phyloP scores from a whole-genome alignment of 2,329 filamentous ascomycete species.

The Colletotrichum falcatum region DNA sequence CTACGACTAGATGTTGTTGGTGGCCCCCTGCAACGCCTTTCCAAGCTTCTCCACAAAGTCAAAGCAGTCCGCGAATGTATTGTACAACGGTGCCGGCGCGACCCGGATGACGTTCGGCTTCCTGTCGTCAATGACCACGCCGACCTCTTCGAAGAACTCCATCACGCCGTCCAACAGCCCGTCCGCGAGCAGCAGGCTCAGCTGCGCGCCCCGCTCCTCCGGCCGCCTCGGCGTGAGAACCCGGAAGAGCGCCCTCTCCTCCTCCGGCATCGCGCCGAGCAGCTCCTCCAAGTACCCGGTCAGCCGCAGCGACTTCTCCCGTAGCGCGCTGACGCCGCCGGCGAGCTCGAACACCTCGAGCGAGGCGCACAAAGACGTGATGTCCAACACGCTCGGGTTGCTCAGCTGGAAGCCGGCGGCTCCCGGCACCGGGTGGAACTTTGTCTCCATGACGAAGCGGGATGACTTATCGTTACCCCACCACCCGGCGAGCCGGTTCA shows the following conservation, averaged over 20 bases:
- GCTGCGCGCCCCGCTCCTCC: constrained; percentile 77
- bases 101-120: constrained; percentile 84
- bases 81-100: constrained; percentile 84
- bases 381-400: constrained; percentile 82
- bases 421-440: constrained; percentile 80
- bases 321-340: constrained; percentile 69
- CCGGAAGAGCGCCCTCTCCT: constrained; percentile 54
- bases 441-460: constrained; percentile 86
- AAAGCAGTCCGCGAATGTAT: constrained; percentile 73
- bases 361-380: constrained; percentile 77
- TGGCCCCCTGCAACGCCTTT: constrained; percentile 42
- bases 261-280: constrained; percentile 54
- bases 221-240: constrained; percentile 76
- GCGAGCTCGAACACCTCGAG: constrained; percentile 77
- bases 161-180: constrained; percentile 76
- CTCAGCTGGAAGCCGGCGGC: constrained; percentile 87
- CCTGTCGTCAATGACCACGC: constrained; percentile 83
- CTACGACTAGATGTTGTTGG: background rate
- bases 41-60: constrained; percentile 48
- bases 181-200: constrained; percentile 75
- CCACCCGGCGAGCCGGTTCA: constrained; percentile 82
- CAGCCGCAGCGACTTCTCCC: constrained; percentile 74
- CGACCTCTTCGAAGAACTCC: constrained; percentile 69
- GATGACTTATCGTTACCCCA: constrained; percentile 84
- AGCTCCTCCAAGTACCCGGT: constrained; percentile 80